Base-by-base conservation (phyloP, 768 basidiomycete species). In the Mycena crocata region DNA sequence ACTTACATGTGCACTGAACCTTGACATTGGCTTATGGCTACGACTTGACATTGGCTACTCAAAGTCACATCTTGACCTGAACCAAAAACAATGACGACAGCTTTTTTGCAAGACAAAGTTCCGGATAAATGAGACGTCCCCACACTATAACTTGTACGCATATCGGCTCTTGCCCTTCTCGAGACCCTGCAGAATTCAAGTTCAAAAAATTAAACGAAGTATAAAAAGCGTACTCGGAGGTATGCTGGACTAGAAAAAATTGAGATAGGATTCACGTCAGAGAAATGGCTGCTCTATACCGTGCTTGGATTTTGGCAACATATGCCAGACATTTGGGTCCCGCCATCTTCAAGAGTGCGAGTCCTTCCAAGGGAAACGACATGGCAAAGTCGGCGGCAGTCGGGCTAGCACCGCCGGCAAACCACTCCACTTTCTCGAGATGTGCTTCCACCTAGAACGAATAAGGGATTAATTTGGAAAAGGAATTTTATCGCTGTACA, bases 321-420 rank as follows among this genome's bases (percentile, higher is more conserved):
- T 79, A 85, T n/a, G 69, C 78, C 60, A 74, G 75, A 5, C 72
- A 77, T 64, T 80, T 78, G 1, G 78, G 78, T 4, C 81, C 82
- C 9, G 79, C 52, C 48, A 65, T 44, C 8, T 58, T 63, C n/a
- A 67, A 48, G 14, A 60, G 39, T 5, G 58, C 63, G 56, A 75
- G 63, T 3, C 67, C 59, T 30, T 85, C 83, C 31, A 82, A 65
- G 7, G 79, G 69, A 67, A 83, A 85, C 32, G 75, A 69, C 82
- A 84, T 82, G 77, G 80, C 78, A 73, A 77, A 85, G 71, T 86
- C 85, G 24, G 85, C 81, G 24, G 78, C 62, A 28, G 84, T 84
- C 21, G 81, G 80, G 30, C 79, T 73, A 26, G 75, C 64, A 30
- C 80, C 81, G 19, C 79, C 83, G 9, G 83, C 82, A 45, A 80